Base-by-base conservation (phyloP, 2,329 filamentous ascomycete genomes). In the Fusarium sp. region DNA sequence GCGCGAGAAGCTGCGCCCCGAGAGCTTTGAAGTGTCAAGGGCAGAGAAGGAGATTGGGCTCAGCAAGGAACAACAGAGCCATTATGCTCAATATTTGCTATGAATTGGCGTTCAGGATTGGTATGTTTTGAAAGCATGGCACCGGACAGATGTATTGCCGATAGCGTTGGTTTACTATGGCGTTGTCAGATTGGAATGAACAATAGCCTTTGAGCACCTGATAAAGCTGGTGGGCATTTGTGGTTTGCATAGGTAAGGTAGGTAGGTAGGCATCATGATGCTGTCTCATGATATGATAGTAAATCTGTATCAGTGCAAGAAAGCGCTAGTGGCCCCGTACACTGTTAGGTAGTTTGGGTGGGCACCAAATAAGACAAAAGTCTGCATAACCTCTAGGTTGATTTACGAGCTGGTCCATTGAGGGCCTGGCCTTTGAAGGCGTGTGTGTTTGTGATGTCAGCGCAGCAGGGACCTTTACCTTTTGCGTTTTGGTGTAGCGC, bases 1-100 rank as follows among this genome's bases (percentile, higher is more conserved):
- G 86, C 81, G 11, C 75, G 80, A 59, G 81, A 81, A 41, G 69
- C 76, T 11, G 76, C 70, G 6, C 76, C 77, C 22, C 73, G 68
- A 24, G 77, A 78, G 26, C 66, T 79, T 56, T 78, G 42, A 63
- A 47, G 32, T 15, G 10, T 10, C n/a, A 20, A 38, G 6, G 18
- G 39, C 26, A 38, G 20, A 48, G 35, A 53, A 24, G 26, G 26
- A 20, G 13, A 36, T 28, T 26, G 20, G 8, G 17, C 47, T 42
- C 56, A 15, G 20, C 24, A 41, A 58, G 53, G 12, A 32, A 22
- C n/a, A 9, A 26, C 10, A 28, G 42, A 60, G 38, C 39, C 15
- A 50, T 41, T 36, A 51, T 50, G 61, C 60, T 50, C 54, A 20
- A 22, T 57, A 42, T 39, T 32, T 64, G 56, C 32, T 47, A 28